Percentiles rank a stretch among this genome's conserved stretches.
Conservation (phyloP, 352 stramenopile genomes). For the Lagenidium giganteum region DNA sequence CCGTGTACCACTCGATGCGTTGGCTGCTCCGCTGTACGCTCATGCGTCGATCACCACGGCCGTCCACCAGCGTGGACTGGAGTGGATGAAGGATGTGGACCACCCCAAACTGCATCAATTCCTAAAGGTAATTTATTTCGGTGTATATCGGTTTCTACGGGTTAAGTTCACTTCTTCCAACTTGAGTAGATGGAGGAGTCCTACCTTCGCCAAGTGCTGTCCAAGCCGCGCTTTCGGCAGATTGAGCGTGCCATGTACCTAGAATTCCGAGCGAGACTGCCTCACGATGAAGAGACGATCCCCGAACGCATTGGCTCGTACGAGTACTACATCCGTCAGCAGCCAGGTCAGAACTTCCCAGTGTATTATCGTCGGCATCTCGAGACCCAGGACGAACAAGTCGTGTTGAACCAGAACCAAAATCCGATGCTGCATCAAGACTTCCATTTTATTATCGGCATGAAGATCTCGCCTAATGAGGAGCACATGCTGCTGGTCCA, state of each 20-base stretch:
- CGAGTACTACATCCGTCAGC: conserved; percentile 72
- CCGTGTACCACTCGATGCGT: too few relatives aligned
- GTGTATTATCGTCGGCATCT: conserved; percentile 68
- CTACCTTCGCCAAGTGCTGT: conserved; percentile 45
- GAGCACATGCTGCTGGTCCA: conserved; percentile 54
- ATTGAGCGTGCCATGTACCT: conserved; percentile 59
- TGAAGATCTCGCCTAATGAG: conserved; percentile 77
- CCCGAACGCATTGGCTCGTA: conserved; percentile 69
- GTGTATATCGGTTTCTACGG: background rate
- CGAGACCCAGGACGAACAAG: conserved; percentile 27
- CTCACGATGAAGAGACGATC: conserved; percentile 63
- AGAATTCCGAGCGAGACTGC: conserved; percentile 56
- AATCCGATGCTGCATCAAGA: conserved; percentile 44
- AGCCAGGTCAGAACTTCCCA: conserved; percentile 60
- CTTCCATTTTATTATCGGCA: conserved; percentile 64
- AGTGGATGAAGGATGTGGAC: conserved; percentile 47
- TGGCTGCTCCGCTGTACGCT: too few relatives aligned
- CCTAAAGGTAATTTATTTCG: conserved; percentile 36
- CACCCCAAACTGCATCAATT: conserved; percentile 50
- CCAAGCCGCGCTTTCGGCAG: conserved; percentile 47
- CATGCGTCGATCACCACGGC: background rate
- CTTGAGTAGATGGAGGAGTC: conserved; percentile 33
- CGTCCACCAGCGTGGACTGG: conserved; percentile 6
- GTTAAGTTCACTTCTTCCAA: background rate
- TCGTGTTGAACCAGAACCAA: conserved; percentile 76